These are phyloP conservation scores for Zostera marina DNA, from an alignment of 116 monocot genomes.

Conservation along the genomic window DNA sequence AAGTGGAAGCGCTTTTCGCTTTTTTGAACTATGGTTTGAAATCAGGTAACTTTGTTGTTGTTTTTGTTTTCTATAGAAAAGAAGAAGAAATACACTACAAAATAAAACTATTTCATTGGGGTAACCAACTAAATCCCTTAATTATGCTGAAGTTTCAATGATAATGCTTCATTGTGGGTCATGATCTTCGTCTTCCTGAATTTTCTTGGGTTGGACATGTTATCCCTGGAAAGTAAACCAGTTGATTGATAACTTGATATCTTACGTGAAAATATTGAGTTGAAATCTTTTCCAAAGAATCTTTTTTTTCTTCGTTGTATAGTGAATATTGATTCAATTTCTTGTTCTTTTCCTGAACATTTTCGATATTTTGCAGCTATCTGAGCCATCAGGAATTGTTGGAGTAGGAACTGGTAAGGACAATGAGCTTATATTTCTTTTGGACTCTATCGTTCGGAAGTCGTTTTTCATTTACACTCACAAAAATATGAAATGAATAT, in stretches of 20 bases:
- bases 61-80: too few relatives aligned
- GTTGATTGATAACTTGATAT: background rate
- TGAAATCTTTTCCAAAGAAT: background rate
- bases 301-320: background rate
- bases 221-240: too few relatives aligned
- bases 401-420: slow-evolving; percentile 52
- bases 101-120: too few relatives aligned
- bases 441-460: background rate
- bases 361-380: slow-evolving; percentile 41
- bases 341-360: background rate
- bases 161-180: too few relatives aligned
- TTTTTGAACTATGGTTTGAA: too few relatives aligned
- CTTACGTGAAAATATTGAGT: background rate
- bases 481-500: background rate
- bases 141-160: too few relatives aligned
- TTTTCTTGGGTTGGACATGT: too few relatives aligned
- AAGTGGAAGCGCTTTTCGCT: too few relatives aligned
- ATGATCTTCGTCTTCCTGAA: too few relatives aligned
- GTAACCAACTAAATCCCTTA: too few relatives aligned
- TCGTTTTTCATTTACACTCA: background rate
- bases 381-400: slow-evolving; percentile 83
- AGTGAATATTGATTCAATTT: background rate
- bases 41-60: too few relatives aligned
- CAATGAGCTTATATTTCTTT: background rate
- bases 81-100: too few relatives aligned